Evolutionary conservation across 106 monocot species (phyloP), one percentile per base, ranked within the genome.

Genomic region (Apostasia shenzhenica): DNA sequence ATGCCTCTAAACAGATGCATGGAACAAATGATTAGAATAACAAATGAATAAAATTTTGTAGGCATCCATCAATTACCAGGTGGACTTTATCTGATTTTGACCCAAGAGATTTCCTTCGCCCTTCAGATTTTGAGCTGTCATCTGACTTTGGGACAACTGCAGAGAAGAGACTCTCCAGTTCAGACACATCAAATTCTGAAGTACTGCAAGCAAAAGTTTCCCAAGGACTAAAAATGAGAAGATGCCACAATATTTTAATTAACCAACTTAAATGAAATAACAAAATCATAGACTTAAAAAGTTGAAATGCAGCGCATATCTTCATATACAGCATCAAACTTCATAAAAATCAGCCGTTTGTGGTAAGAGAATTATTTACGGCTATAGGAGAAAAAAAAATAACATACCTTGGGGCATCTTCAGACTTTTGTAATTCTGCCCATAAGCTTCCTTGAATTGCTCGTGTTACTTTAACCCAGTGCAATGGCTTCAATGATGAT

Each of bases 391-490:
- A 50, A 5, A 5, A 50, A 50, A 50, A 50, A 5, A 14, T 49
- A 45, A 44, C 48, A 61, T 80, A 99, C 99, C 93, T 88, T 1
- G 78, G 76, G 41, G 82, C 68, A 70, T 99, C 93, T 77, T 85
- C 80, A 67, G 78, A 74, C 70, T 75, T 84, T 51, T 99, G 99
- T 54, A 99, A 69, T 54, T 99, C 99, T 57, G 87, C 99, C 99
- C 99, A 99, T 40, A 99, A 84, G 70, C 93, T 99, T 78, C 93
- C 99, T 78, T 99, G 93, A 12, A 88, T 80, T 55, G 93, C 90
- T 80, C 99, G 83, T 68, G 93, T 83, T 44, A 99, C 93, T 82
- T 99, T 99, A 51, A 99, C 85, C 99, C 99, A 99, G 70, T 99
- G 99, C 67, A 99, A 66, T 61, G 93, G 93, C 69, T 99, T 99